Base-by-base conservation (phyloP, 306 rosid genomes). In the Canavalia ensiformis region DNA sequence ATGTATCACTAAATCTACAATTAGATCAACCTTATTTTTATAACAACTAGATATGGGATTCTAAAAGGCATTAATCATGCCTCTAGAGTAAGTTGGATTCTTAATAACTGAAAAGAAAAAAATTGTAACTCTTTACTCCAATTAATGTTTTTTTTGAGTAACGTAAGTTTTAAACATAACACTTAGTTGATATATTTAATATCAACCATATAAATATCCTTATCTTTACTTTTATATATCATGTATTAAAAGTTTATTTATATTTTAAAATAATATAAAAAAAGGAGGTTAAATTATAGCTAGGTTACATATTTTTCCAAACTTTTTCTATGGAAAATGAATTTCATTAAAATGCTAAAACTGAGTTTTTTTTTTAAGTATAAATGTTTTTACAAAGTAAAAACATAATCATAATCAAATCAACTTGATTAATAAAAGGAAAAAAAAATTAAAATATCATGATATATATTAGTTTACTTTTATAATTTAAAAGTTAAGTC, bases 61-160 rank as follows among this genome's bases (percentile, higher is more conserved):
- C 84, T 90, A 62, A 68, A 68, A 59, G 97, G 97, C 59, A 92
- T 88, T 56, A 93, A 91, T 77, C 91, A 90, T 84, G 97, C 93
- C 67, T 93, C 97, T 41, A 94, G 90, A 42, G 89, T 88, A 34
- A 84, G 86, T 76, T 93, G 97, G 62, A 88, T 93, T 88, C 88
- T 91, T 5, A 93, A 93, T 55, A 4, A 68, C 33, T n/a, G 39
- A 18, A 18, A 18, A n/a, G n/a, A 18, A 68, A 10, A 34, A 85
- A 51, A 88, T 87, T 75, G 97, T 87, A 84, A 90, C 75, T 74
- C 88, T 78, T 10, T 84, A 30, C 50, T 67, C 34, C 55, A 68
- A 11, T 1, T 18, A 6, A 8, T 68, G 6, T 29, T 51, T 18
- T 18, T 18, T 0, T 18, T 18, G 0, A 18, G 25, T 18, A 18